phyloP scores from a whole-genome alignment of 2,329 filamentous ascomycete species.

The Talaromyces albobiverticillius region DNA sequence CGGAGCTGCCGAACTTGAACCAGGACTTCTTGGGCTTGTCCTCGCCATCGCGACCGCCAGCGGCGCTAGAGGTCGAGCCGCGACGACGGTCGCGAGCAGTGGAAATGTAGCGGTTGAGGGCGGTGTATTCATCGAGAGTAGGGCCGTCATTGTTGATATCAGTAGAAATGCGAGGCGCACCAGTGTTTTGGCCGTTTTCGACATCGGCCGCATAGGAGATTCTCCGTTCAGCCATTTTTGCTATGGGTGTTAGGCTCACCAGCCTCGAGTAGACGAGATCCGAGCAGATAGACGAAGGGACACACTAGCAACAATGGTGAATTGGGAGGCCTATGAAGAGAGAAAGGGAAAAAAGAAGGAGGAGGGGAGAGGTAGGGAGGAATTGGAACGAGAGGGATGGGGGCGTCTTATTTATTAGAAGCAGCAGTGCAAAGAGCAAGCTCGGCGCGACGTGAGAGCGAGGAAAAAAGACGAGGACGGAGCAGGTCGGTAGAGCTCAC shows the following conservation, averaged over 20 bases:
- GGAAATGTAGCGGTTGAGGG: conserved; percentile 62
- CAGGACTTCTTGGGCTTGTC: conserved; percentile 53
- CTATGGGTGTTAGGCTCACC: conserved; percentile 34
- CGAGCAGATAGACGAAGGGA: conserved; percentile 31
- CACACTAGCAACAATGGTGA: conserved; percentile 31
- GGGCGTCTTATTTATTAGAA: conserved; percentile 15
- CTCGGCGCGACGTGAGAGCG: conserved; percentile 8
- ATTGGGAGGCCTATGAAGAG: conserved; percentile 35
- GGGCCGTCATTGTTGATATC: conserved; percentile 25
- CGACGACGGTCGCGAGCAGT: conserved; percentile 58
- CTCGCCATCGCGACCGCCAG: conserved; percentile 36
- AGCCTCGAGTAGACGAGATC: conserved; percentile 25
- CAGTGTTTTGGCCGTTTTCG: conserved; percentile 39
- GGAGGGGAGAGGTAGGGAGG: conserved; percentile 20
- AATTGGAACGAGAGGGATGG: conserved; percentile 1
- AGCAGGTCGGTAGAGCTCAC: too few relatives aligned
- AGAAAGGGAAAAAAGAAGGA: conserved; percentile 10
- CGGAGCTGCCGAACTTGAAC: conserved; percentile 37
- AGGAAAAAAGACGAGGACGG: conserved; percentile 21
- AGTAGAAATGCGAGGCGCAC: conserved; percentile 21
- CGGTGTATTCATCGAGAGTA: conserved; percentile 57
- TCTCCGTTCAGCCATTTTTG: conserved; percentile 45
- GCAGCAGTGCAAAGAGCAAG: not conserved
- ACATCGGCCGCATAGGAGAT: conserved; percentile 44
- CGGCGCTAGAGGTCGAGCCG: conserved; percentile 36